Conservation (phyloP, 2,329 filamentous ascomycete species). For the Periconia digitata region DNA sequence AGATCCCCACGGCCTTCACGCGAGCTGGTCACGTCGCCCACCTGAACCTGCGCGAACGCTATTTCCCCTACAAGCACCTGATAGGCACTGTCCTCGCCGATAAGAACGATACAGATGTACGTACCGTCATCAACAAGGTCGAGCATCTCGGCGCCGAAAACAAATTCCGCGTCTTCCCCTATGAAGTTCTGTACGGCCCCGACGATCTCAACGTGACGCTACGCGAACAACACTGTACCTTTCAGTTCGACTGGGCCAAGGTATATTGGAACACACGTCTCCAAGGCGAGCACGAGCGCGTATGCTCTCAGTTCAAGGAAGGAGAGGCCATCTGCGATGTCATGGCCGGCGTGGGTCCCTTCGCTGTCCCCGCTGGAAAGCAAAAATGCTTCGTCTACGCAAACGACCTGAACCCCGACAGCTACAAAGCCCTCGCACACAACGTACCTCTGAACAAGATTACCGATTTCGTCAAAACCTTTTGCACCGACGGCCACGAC, state of each 20-base stretch:
- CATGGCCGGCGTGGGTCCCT: conserved; percentile 96
- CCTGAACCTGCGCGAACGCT: conserved; percentile 82
- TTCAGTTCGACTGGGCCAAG: conserved; percentile 90
- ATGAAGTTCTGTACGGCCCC: conserved; percentile 83
- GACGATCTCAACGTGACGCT: conserved; percentile 83
- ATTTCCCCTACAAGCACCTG: conserved; percentile 80
- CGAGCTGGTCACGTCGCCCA: conserved; percentile 93
- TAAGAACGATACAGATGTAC: conserved; percentile 74
- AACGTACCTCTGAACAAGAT: conserved; percentile 81
- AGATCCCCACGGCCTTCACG: conserved; percentile 84
- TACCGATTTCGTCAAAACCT: conserved; percentile 68
- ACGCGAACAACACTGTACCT: conserved; percentile 80
- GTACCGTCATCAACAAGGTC: conserved; percentile 94
- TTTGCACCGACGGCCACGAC: conserved; percentile 76
- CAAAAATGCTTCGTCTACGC: conserved; percentile 92
- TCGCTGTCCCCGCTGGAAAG: conserved; percentile 88
- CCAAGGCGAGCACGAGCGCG: conserved; percentile 81
- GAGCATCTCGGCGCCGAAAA: conserved; percentile 84
- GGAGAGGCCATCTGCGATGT: conserved; percentile 93
- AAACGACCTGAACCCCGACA: conserved; percentile 95
- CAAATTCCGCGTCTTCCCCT: conserved; percentile 87
- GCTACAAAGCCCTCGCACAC: conserved; percentile 70
- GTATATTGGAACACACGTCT: conserved; percentile 98
- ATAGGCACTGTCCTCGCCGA: conserved; percentile 85
- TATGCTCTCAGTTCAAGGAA: conserved; percentile 73